These are phyloP conservation scores for Melastoma candidum DNA, from an alignment of 441 rosid species.

Conservation along the genomic window DNA sequence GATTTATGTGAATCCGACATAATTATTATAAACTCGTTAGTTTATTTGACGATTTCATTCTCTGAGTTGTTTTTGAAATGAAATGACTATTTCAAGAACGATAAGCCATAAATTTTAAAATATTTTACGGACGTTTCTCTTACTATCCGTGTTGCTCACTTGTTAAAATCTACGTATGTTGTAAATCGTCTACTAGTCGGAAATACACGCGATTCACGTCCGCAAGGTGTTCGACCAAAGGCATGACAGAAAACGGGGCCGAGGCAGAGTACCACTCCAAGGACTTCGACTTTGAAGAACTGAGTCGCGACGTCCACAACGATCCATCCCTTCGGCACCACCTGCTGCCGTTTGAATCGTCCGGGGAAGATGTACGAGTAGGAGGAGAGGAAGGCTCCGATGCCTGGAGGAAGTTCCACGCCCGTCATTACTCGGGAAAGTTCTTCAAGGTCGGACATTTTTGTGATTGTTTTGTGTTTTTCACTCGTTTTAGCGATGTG, in stretches of 20 bases:
- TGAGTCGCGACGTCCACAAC: constrained; percentile 37
- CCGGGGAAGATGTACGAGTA: not conserved
- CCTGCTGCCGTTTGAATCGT: constrained; percentile 29
- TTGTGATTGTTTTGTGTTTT: not conserved
- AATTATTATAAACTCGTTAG: too few relatives aligned
- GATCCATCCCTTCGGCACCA: constrained; percentile 51
- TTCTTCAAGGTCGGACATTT: constrained; percentile 68
- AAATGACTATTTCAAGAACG: too few relatives aligned
- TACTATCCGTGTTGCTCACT: too few relatives aligned
- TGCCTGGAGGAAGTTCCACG: constrained; percentile 70
- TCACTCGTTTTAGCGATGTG: not conserved
- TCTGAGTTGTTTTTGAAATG: too few relatives aligned
- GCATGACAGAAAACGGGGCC: not conserved
- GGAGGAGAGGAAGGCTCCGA: constrained; percentile 22
- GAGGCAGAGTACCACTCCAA: constrained; percentile 69
- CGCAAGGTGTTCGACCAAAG: too few relatives aligned
- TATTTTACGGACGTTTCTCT: too few relatives aligned
- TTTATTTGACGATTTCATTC: too few relatives aligned
- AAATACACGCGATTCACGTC: too few relatives aligned
- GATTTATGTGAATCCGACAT: too few relatives aligned
- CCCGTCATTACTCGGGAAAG: constrained; percentile 67
- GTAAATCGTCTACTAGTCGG: too few relatives aligned
- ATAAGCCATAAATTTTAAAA: too few relatives aligned
- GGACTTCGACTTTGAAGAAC: constrained; percentile 72
- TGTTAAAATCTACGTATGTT: too few relatives aligned